Evolutionary conservation across 805 yeast species (phyloP), one percentile per base, ranked within the genome.

Genomic region (Yamadazyma sp.): DNA sequence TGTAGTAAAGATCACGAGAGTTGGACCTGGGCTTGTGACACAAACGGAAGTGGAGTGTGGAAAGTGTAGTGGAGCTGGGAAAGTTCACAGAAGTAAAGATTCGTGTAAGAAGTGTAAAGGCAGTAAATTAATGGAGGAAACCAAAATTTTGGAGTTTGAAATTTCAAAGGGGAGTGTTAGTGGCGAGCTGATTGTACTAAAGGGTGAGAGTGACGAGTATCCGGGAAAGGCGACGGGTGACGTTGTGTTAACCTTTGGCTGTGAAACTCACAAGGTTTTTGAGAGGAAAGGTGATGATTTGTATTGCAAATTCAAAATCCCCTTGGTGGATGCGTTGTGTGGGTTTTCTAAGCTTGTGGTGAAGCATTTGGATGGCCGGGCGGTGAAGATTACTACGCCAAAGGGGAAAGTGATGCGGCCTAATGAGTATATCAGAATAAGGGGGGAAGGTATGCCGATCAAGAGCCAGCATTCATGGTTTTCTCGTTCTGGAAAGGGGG

Each of bases 391-490:
- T 10, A 65, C 77, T 0, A 74, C 82, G 0, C 89, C 90, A 1
- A 64, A 72, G 4, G 97, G 97, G 1, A 83, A 82, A 58, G 95
- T 91, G 5, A 53, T 89, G 5, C 73, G 82, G 50, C 96, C 96
- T 0, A 82, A 84, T 6, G 86, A 87, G 45, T 72, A 64, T 39
- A 57, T 90, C 22, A 70, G 78, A 42, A 64, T 90, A 9, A 59
- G 70, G 26, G 74, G 75, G 28, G 95, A 88, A 57, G 97, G 97
- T 4, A 87, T 91, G 95, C 96, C 96, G 1, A 52, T 75, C 4
- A 61, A 64, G 41, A 47, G 49, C n/a, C 21, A 20, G 28, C 19
- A 21, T 21, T 41, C 47, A 1, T 63, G 71, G 67, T 64, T 62
- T 37, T 44, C 59, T 4, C 32, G 35, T 3, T 53, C 48, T 43